phyloP scores from a whole-genome alignment of 805 yeast genomes.

The Zygotorulaspora danielsina region DNA sequence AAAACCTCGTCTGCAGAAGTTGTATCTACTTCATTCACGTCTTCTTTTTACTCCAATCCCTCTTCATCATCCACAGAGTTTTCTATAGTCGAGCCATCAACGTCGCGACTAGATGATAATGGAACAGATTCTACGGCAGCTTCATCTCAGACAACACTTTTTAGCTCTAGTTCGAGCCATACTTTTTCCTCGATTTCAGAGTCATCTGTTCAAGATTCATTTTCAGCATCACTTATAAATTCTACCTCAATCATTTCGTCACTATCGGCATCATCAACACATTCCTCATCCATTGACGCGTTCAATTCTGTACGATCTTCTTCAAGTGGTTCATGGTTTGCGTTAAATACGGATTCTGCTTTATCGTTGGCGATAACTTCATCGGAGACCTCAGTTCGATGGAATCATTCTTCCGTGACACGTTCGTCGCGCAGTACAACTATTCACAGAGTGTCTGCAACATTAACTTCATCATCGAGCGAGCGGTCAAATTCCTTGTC shows the following conservation, averaged over 20 bases:
- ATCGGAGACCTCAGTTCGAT: background rate
- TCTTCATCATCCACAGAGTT: background rate
- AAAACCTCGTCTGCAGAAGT: background rate
- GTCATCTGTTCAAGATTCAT: background rate
- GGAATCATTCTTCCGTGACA: background rate
- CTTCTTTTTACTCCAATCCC: background rate
- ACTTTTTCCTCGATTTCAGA: background rate
- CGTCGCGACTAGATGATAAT: background rate
- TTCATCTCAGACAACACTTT: background rate
- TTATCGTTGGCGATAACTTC: background rate
- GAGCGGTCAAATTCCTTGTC: background rate
- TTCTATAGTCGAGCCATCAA: conserved; percentile 1
- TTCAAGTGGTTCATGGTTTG: background rate
- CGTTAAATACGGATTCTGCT: background rate
- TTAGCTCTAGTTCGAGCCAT: background rate
- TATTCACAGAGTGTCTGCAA: background rate
- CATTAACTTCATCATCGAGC: conserved; percentile 1
- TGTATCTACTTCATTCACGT: background rate
- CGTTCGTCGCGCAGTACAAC: background rate
- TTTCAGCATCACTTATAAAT: background rate
- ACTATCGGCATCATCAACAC: too few relatives aligned
- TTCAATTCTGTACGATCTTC: background rate
- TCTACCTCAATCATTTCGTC: too few relatives aligned
- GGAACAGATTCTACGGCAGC: background rate
- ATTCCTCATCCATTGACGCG: background rate